Conservation (phyloP, 192 early-diverging fungal genomes). For the Linnemannia exigua region DNA sequence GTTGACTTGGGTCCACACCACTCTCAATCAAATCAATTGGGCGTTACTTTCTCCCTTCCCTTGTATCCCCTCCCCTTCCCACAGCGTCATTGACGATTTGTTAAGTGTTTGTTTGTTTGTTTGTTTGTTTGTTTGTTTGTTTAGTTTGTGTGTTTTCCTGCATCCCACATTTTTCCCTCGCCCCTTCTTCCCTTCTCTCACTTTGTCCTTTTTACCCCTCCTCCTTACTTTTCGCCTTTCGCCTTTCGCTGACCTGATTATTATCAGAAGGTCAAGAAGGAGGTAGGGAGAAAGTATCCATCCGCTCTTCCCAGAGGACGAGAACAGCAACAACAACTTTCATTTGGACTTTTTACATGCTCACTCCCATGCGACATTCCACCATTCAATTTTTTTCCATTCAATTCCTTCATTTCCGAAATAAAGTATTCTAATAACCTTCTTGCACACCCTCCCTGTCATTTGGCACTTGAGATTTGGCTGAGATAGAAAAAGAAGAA, state of each 20-base stretch:
- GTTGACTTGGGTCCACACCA: neutral
- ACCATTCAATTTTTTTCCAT: neutral
- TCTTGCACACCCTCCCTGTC: too few relatives aligned
- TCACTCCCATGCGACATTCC: too few relatives aligned
- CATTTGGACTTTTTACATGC: too few relatives aligned
- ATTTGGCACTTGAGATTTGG: neutral
- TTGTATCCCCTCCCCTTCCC: neutral
- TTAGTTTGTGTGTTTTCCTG: neutral
- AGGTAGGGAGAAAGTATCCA: too few relatives aligned
- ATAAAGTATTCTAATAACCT: neutral
- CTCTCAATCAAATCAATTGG: slow-evolving; percentile 14
- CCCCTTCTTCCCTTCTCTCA: neutral
- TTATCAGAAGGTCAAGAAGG: too few relatives aligned
- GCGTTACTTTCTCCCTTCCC: neutral
- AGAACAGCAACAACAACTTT: too few relatives aligned
- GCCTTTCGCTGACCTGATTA: neutral
- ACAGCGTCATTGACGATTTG: neutral
- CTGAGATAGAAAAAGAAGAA: neutral
- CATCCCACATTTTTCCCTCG: neutral
- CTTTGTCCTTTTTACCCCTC: neutral
- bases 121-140: neutral
- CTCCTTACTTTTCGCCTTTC: neutral
- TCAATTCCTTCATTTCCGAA: neutral
- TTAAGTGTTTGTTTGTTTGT: neutral
- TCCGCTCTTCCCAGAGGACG: too few relatives aligned